Percentiles rank a stretch among this genome's conserved stretches.
phyloP scores from a whole-genome alignment of 371 early-diverging fungal genomes.

The Massospora cicadina region DNA sequence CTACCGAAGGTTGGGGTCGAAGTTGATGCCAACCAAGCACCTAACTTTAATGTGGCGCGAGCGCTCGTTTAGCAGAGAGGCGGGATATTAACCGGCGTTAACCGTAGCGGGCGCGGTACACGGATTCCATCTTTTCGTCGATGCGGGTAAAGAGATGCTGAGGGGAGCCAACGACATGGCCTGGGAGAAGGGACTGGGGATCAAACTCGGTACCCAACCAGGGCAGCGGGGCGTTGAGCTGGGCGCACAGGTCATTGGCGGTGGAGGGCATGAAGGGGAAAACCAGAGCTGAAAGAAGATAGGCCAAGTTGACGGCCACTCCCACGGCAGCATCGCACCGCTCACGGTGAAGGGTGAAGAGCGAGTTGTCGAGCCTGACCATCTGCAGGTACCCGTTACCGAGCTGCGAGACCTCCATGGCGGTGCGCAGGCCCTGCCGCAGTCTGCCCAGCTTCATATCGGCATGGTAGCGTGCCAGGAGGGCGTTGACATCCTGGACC shows the following conservation, averaged over 20 bases:
- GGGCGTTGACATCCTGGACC: slow-evolving; percentile 61
- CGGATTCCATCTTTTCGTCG: slow-evolving; percentile 58
- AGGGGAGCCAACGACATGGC: slow-evolving; percentile 72
- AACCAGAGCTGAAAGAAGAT: slow-evolving; percentile 69
- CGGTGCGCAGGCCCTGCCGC: slow-evolving; percentile 59
- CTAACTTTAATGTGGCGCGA: too few species aligned
- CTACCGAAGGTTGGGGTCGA: too few species aligned
- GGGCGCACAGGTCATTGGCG: slow-evolving; percentile 51
- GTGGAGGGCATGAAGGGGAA: slow-evolving; percentile 93
- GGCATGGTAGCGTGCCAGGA: slow-evolving; percentile 58
- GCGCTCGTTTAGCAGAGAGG: too few species aligned
- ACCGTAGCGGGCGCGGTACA: slow-evolving; percentile 23
- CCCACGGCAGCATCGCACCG: slow-evolving; percentile 78
- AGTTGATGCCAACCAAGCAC: too few species aligned
- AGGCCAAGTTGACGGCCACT: slow-evolving; percentile 66
- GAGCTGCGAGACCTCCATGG: slow-evolving; percentile 85
- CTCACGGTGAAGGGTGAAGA: slow-evolving; percentile 53
- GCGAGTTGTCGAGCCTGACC: slow-evolving; percentile 68
- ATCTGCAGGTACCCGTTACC: slow-evolving; percentile 95
- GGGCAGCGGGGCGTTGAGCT: slow-evolving; percentile 62
- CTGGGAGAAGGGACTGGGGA: slow-evolving; percentile 39
- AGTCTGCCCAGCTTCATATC: slow-evolving; percentile 74
- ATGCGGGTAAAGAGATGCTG: slow-evolving; percentile 80
- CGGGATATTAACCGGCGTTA: too few species aligned
- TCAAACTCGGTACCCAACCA: slow-evolving; percentile 53